A percentile compares a stretch with the other conserved stretches of the same genome.
Evolutionary conservation across 2,329 filamentous ascomycete species (phyloP).

Genomic region (Paraconiothyrium sp.): DNA sequence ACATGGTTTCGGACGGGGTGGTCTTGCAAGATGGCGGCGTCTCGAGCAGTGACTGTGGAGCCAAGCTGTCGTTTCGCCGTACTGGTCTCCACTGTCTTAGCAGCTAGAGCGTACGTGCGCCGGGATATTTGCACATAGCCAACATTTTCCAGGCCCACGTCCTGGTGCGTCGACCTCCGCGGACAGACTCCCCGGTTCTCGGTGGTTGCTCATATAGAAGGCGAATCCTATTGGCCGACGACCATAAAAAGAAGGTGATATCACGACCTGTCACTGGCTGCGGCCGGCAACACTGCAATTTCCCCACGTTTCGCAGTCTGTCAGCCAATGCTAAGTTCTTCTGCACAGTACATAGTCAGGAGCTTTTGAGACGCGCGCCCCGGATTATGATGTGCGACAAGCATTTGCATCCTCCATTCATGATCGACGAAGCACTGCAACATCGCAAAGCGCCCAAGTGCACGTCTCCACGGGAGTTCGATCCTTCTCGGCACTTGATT

Average conservation of each 20-base stretch:
- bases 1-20: not conserved
- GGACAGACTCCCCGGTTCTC: conserved; percentile 1
- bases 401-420: conserved; percentile 28
- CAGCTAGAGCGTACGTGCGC: not conserved
- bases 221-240: conserved; percentile 1
- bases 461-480: conserved; percentile 6
- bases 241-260: conserved; percentile 15
- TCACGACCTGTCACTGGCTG: conserved; percentile 4
- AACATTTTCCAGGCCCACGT: not conserved
- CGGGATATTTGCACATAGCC: not conserved
- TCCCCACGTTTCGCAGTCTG: conserved; percentile 27
- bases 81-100: not conserved
- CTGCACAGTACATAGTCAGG: not conserved
- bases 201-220: not conserved
- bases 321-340: conserved; percentile 26
- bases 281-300: conserved; percentile 8
- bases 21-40: not conserved
- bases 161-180: not conserved
- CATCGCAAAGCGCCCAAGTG: conserved; percentile 5
- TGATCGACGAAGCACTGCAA: conserved; percentile 22
- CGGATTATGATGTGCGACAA: conserved; percentile 30
- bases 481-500: conserved; percentile 9
- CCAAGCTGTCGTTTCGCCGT: not conserved
- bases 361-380: not conserved
- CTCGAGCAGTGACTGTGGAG: not conserved